Evolutionary conservation across 2,329 filamentous ascomycete genomes (phyloP).

Genomic region (Trichoderma atrobrunneum): DNA sequence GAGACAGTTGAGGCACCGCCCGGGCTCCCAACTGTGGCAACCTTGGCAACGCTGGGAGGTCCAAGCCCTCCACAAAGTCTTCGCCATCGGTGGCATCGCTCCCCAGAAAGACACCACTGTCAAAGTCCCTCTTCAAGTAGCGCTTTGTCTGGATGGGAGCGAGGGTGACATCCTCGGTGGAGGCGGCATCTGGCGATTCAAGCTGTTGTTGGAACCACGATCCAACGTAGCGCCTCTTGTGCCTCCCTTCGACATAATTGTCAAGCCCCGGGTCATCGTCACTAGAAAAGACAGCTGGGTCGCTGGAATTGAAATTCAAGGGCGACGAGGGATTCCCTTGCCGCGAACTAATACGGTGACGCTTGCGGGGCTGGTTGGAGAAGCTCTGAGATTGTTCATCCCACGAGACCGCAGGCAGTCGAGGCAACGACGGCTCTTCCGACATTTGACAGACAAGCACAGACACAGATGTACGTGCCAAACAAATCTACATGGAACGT

Average conservation of each 20-base stretch:
- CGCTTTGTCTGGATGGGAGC: constrained; percentile 44
- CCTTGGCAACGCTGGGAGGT: constrained; percentile 33
- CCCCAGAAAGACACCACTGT: constrained; percentile 68
- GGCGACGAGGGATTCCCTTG: constrained; percentile 30
- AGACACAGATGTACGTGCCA: not conserved
- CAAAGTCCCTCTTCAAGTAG: constrained; percentile 56
- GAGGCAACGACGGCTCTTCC: constrained; percentile 43
- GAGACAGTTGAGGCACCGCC: constrained; percentile 32
- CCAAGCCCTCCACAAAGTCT: constrained; percentile 35
- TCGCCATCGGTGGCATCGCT: constrained; percentile 54
- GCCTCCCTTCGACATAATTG: constrained; percentile 57
- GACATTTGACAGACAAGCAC: constrained; percentile 6
- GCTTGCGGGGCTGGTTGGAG: constrained; percentile 40
- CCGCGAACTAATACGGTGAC: constrained; percentile 31
- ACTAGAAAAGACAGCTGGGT: constrained; percentile 68
- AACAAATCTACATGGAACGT: not conserved
- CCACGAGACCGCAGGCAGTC: constrained; percentile 39
- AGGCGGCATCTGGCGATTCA: constrained; percentile 48
- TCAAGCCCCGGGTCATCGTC: constrained; percentile 67
- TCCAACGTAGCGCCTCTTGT: constrained; percentile 63
- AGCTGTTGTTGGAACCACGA: constrained; percentile 65
- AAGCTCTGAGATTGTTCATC: constrained; percentile 40
- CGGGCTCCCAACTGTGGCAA: constrained; percentile 39
- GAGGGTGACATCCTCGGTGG: constrained; percentile 36
- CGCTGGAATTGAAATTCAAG: constrained; percentile 58